Conservation (phyloP, 208 protist species). For the Perkinsela sp. region DNA sequence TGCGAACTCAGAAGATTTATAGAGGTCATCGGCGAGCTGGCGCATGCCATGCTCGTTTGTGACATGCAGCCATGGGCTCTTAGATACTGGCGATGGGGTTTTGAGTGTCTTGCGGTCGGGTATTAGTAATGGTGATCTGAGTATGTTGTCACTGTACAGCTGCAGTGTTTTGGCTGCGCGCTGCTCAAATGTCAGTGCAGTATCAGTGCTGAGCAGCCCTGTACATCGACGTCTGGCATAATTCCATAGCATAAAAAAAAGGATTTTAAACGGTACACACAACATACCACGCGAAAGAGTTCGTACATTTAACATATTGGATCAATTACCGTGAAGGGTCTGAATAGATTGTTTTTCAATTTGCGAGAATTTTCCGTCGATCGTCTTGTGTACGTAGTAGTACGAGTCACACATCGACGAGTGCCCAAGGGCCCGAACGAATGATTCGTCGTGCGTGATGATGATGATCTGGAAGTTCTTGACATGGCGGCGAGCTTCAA, state of each 20-base stretch:
- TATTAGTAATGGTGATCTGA: neutral
- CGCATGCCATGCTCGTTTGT: conserved; percentile 22
- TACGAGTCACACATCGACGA: conserved; percentile 39
- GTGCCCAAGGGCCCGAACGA: conserved; percentile 62
- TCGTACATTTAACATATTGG: no score
- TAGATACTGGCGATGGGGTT: conserved; percentile 10
- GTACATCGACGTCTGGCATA: no score
- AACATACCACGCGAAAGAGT: no score
- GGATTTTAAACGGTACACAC: no score
- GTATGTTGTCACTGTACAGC: no score
- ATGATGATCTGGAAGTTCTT: conserved; percentile 92
- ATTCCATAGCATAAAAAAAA: no score
- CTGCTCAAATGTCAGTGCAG: no score
- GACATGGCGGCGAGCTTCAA: conserved; percentile 26
- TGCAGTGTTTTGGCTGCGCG: no score
- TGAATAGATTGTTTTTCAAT: conserved; percentile 58
- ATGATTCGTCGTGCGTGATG: conserved; percentile 99
- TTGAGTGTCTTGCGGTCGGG: neutral
- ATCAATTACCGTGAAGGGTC: conserved; percentile 34
- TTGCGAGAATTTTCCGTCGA: conserved; percentile 52
- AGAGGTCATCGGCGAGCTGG: conserved; percentile 10
- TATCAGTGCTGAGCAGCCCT: no score
- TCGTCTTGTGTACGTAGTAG: conserved; percentile 60
- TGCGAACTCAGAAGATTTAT: conserved; percentile 43
- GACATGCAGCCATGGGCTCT: conserved; percentile 30